Conservation (phyloP, 2,329 filamentous ascomycete species). For the Epichloe hybrida region DNA sequence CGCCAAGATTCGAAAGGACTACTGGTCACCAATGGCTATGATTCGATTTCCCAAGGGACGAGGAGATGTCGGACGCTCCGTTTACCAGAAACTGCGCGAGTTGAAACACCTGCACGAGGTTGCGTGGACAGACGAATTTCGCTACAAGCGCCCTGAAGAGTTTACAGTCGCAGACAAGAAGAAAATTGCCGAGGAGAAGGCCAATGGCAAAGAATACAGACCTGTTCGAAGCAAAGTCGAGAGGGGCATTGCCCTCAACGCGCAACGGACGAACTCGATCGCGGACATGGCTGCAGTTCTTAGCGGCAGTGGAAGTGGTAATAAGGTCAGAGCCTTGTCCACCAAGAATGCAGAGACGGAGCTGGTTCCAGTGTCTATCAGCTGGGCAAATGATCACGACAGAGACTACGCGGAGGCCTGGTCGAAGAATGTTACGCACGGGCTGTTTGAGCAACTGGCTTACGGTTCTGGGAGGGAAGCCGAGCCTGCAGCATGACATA, state of each 20-base stretch:
- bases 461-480: not conserved
- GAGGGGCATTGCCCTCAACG: conserved; percentile 39
- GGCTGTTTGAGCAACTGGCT: conserved; percentile 20
- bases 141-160: conserved; percentile 24
- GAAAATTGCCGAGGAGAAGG: conserved; percentile 17
- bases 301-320: conserved; percentile 36
- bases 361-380: conserved; percentile 31
- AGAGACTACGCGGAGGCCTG: conserved; percentile 32
- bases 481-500: conserved; percentile 1
- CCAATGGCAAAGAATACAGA: conserved; percentile 19
- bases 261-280: conserved; percentile 47
- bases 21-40: conserved; percentile 48
- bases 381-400: conserved; percentile 37
- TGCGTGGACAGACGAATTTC: conserved; percentile 39
- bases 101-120: conserved; percentile 50
- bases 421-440: conserved; percentile 40
- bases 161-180: conserved; percentile 21
- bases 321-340: conserved; percentile 24
- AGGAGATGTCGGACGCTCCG: conserved; percentile 41
- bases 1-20: conserved; percentile 50
- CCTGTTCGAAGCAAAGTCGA: conserved; percentile 25
- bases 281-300: conserved; percentile 51
- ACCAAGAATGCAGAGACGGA: conserved; percentile 10
- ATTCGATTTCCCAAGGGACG: conserved; percentile 42
- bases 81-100: conserved; percentile 52